Evolutionary conservation across 2,329 filamentous ascomycete species (phyloP).

Genomic region (Hirsutella minnesotensis): DNA sequence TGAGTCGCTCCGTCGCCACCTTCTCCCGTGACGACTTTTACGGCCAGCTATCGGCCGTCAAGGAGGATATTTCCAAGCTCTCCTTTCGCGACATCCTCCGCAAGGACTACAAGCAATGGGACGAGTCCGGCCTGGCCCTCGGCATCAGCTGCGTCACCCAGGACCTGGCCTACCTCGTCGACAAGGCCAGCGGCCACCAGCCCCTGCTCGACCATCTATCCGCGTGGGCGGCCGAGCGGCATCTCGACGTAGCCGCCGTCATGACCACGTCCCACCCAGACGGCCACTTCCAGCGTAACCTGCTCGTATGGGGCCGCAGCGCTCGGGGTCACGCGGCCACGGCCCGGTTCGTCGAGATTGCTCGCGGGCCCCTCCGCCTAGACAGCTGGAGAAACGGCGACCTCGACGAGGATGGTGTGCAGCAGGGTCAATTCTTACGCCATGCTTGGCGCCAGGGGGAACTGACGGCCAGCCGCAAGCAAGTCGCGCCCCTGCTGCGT

Average conservation of each 20-base stretch:
- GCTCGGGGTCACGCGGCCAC: slow-evolving; percentile 36
- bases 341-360: slow-evolving; percentile 38
- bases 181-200: slow-evolving; percentile 32
- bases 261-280: slow-evolving; percentile 54
- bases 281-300: slow-evolving; percentile 50
- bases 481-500: slow-evolving; percentile 55
- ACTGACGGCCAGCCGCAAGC: slow-evolving; percentile 51
- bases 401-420: slow-evolving; percentile 21
- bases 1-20: slow-evolving; percentile 14
- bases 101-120: slow-evolving; percentile 82
- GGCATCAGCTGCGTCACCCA: slow-evolving; percentile 59
- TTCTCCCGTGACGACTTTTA: slow-evolving; percentile 49
- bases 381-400: slow-evolving; percentile 37
- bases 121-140: slow-evolving; percentile 40
- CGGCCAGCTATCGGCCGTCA: slow-evolving; percentile 47
- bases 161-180: slow-evolving; percentile 46
- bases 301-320: slow-evolving; percentile 54
- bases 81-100: slow-evolving; percentile 55
- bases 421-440: slow-evolving; percentile 24
- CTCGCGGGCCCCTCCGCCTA: slow-evolving; percentile 40
- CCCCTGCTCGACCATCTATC: slow-evolving; percentile 36
- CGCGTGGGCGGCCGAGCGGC: slow-evolving; percentile 41
- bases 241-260: slow-evolving; percentile 50
- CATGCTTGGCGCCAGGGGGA: slow-evolving; percentile 56
- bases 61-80: slow-evolving; percentile 53